These are phyloP conservation scores for Lunularia cruciata DNA, from an alignment of 225 moss, liverwort and hornwort species.

Conservation along the genomic window DNA sequence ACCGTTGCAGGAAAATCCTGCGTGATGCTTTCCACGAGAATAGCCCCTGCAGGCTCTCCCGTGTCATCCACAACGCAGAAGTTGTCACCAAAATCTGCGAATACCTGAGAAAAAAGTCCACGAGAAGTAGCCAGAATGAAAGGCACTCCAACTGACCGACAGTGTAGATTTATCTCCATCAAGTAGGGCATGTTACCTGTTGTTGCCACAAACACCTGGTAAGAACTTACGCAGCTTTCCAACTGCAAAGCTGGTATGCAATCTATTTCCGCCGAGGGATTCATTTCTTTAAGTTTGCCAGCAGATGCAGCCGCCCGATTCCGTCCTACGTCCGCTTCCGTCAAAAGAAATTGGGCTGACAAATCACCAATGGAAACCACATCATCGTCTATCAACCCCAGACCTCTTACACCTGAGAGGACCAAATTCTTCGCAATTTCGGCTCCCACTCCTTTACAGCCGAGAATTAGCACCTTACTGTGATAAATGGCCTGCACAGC, in stretches of 20 bases:
- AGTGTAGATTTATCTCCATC: conserved; percentile 64
- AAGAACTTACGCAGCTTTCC: conserved; percentile 61
- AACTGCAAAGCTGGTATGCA: conserved; percentile 56
- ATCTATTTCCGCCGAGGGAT: conserved; percentile 56
- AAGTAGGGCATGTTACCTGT: conserved; percentile 56
- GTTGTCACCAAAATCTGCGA: conserved; percentile 80
- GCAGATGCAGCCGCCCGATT: conserved; percentile 76
- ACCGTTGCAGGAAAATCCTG: conserved; percentile 98
- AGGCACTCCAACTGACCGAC: conserved; percentile 76
- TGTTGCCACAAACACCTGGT: conserved; percentile 76
- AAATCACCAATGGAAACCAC: conserved; percentile 69
- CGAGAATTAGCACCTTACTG: conserved; percentile 55
- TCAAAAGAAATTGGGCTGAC: conserved; percentile 69
- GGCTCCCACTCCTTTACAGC: conserved; percentile 78
- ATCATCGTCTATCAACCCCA: conserved; percentile 91
- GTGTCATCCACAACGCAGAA: conserved; percentile 82
- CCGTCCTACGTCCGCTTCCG: conserved; percentile 71
- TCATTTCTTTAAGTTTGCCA: conserved; percentile 75
- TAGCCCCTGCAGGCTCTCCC: conserved; percentile 67
- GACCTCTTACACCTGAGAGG: conserved; percentile 72
- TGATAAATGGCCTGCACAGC: conserved; percentile 37
- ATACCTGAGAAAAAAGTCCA: conserved; percentile 74
- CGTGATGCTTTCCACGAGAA: conserved; percentile 90
- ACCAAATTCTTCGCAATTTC: conserved; percentile 94
- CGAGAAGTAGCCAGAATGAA: conserved; percentile 68